Evolutionary conservation across 345 rosid species (phyloP), one percentile per base, ranked within the genome.

Genomic region (Leavenworthia alabamica): DNA sequence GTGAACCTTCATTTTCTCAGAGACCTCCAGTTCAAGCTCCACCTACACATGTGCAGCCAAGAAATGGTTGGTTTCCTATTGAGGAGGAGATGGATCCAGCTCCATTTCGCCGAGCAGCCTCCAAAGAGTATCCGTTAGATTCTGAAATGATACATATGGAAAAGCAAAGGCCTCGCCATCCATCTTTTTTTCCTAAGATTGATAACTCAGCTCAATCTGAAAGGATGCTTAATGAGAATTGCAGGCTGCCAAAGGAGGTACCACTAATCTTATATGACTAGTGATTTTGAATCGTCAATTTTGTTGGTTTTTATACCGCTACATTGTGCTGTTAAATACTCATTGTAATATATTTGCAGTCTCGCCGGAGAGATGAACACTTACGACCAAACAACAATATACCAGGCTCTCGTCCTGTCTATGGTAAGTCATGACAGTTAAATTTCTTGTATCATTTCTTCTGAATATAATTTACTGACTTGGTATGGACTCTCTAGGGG

Each of bases 41-140:
- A 40, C 80, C 78, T 75, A 78, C 96, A 47, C 82, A 42, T 49
- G 82, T 59, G 66, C 87, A 76, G 69, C 73, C 95, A 54, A 81
- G 77, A 49, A 87, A 83, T 66, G 77, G 80, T 57, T 88, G 97
- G 96, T 85, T 80, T 76, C 76, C 90, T 8, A 73, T 62, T 50
- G 96, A 88, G 79, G 96, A 90, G 71, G 96, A 88, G 77, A 87
- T 88, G 82, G 85, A 75, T 75, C 90, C 90, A 20, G 72, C 80
- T 62, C 83, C 80, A 72, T 68, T 80, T 66, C 82, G 79, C 52
- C 85, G 82, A 71, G 36, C 81, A 52, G 77, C 32, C 64, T 28
- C 89, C 5, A 87, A 83, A 71, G 97, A 90, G 60, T 84, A 76
- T 69, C 81, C 80, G 41, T 50, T 76, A 47, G 90, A 82, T 74